Evolutionary conservation across 2,329 filamentous ascomycete species (phyloP).

Genomic region (Aspergillus novoparasiticus): DNA sequence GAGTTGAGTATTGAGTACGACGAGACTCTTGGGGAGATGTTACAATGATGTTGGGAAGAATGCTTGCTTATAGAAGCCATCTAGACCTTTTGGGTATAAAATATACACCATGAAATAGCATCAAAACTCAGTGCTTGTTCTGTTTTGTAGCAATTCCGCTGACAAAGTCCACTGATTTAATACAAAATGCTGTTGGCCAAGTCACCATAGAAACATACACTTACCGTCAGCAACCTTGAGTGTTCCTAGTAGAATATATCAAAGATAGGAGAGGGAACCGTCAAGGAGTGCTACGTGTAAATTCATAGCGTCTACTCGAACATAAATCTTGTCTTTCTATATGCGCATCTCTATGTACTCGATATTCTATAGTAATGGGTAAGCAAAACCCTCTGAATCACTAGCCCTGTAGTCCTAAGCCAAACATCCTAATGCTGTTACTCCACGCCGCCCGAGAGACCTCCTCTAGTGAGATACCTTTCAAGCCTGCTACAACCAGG

Average conservation of each 20-base stretch:
- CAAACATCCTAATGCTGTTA: conserved; percentile 42
- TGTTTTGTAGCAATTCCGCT: no score
- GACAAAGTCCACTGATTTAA: no score
- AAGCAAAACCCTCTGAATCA: not conserved
- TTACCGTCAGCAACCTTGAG: no score
- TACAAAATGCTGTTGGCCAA: no score
- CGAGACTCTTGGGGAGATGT: not conserved
- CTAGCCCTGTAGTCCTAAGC: conserved; percentile 9
- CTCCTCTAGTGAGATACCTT: conserved; percentile 46
- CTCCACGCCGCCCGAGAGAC: conserved; percentile 44
- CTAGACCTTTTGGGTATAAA: no score
- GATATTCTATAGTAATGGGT: not conserved
- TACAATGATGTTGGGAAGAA: not conserved
- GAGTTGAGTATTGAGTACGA: conserved; percentile 7
- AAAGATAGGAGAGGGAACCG: no score
- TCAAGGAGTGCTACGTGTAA: not conserved
- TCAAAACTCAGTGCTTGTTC: no score
- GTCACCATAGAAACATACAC: no score
- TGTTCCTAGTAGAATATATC: no score
- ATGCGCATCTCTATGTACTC: not conserved
- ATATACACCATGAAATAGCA: no score
- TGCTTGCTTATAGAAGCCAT: not conserved
- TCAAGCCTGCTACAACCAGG: conserved; percentile 52
- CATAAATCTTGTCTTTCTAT: not conserved
- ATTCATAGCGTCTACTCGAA: not conserved